Evolutionary conservation across 768 basidiomycete species (phyloP), one percentile per base, ranked within the genome.

Genomic region (Auricularia sp.): DNA sequence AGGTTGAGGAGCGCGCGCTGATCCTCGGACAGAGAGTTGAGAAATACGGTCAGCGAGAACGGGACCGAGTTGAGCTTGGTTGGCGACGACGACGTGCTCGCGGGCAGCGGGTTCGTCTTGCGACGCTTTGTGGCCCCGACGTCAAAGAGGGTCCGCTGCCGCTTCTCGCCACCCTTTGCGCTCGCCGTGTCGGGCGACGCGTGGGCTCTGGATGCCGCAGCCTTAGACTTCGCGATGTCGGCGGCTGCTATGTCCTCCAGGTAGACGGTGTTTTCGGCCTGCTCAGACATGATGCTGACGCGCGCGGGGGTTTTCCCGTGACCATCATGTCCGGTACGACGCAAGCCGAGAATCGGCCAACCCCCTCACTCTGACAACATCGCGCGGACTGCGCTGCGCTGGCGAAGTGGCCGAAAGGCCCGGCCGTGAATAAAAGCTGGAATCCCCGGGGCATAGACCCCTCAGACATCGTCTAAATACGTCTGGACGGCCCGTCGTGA

Each of bases 61-160:
- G 88, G 85, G 54, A 90, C 86, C 11, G 83, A 80, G 71, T 90
- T 88, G 39, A 89, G 71, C 34, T 29, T 35, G 10, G 56, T 59
- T 4, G 56, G 24, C 29, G 56, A 29, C 7, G 29, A 33, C 56
- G 24, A 35, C 7, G 29, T 24, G 24, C 14, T 7, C 56, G 56
- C 21, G 14, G 24, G 24, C 24, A 6, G 4, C 3, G 11, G 24
- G 56, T 29, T 18, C 14, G 56, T 33, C 56, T 59, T 59, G 56
- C 24, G 56, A 5, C 34, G 24, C 56, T 59, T 59, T 24, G 24
- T 10, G 2, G 11, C 10, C n/a, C 11, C 13, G 56, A 59, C 24
- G 5, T 29, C 34, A 29, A 29, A 14, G 7, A 59, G 24, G 24
- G 24, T 10, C 3, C 56, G 29, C 56, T 59, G 56, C 56, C 56